phyloP scores from a whole-genome alignment of 768 basidiomycete species.

The Boletus reticulatus region DNA sequence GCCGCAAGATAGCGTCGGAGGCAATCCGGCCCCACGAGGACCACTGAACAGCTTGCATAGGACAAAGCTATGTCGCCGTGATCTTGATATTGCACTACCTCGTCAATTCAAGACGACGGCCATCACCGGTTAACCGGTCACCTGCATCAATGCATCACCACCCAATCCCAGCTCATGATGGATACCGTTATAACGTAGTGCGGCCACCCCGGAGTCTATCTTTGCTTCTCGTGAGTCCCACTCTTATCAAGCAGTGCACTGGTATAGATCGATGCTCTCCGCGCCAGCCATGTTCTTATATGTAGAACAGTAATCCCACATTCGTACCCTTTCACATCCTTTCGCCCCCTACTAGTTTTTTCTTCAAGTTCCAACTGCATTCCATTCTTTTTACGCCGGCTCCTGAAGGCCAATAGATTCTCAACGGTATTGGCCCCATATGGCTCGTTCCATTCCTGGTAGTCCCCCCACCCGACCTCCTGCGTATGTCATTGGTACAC shows the following conservation, averaged over 20 bases:
- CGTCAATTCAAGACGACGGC: neutral
- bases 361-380: too few species aligned
- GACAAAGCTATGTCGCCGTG: neutral
- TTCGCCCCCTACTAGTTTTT: too few species aligned
- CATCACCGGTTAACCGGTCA: neutral
- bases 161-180: neutral
- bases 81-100: neutral
- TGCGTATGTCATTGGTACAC: slow-evolving; percentile 21
- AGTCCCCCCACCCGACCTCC: neutral
- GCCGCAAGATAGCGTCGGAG: too few species aligned
- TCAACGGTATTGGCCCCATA: neutral
- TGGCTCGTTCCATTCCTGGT: slow-evolving; percentile 1
- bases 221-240: neutral
- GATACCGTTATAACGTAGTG: neutral
- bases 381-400: too few species aligned
- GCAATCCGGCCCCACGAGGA: too few species aligned
- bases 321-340: too few species aligned
- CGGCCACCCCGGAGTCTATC: neutral
- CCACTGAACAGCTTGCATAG: slow-evolving; percentile 4
- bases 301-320: slow-evolving; percentile 4
- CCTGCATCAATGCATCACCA: neutral
- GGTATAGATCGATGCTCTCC: slow-evolving; percentile 3
- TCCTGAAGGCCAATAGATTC: too few species aligned
- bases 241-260: slow-evolving; percentile 4
- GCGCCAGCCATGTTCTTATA: slow-evolving; percentile 6